Base-by-base conservation (phyloP, 352 stramenopile species). In the Phytopythium aichiense region DNA sequence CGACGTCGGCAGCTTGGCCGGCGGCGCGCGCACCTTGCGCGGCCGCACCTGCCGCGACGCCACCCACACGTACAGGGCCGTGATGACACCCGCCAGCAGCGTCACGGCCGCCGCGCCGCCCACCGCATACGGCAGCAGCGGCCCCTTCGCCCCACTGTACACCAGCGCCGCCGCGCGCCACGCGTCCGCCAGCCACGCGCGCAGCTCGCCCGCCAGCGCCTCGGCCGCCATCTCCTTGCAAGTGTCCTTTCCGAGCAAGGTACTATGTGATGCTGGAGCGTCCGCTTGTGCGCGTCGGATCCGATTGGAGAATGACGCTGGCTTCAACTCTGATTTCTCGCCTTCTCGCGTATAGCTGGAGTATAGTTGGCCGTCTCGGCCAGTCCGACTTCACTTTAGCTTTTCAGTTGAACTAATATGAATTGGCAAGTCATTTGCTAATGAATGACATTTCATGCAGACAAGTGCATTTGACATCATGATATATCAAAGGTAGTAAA, bases 61-160 rank as follows among this genome's bases (percentile, higher is more conserved):
- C 33, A 95, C 81, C 87, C 87, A 95, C 25, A 91, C 58, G 66
- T 92, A 94, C 25, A 95, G 69, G 43, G 71, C 71, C 11, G 65
- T 71, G 16, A 84, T 76, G 25, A 68, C 54, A 7, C 76, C 67
- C 4, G 83, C 63, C 8, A 92, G 70, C 4, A 79, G 58, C 7
- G 77, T 71, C 13, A 88, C 72, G 0, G 78, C 74, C 16, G 69
- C 77, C 11, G 79, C 69, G 33, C 75, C 73, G 11, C 75, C 77
- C 6, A 84, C 73, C 9, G 74, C 63, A 45, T 85, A 84, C 52
- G 74, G 68, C 40, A 70, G 53, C 6, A 72, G 54, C 43, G 67
- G 71, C 54, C 43, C 57, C 12, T 52, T n/a, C 13, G 22, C 45
- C n/a, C 66, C 40, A 23, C 66, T 49, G 16, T 15, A 13, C 15